Evolutionary conservation across 1,284 basidiomycete genomes (phyloP).

Genomic region (Marasmius fiardii): DNA sequence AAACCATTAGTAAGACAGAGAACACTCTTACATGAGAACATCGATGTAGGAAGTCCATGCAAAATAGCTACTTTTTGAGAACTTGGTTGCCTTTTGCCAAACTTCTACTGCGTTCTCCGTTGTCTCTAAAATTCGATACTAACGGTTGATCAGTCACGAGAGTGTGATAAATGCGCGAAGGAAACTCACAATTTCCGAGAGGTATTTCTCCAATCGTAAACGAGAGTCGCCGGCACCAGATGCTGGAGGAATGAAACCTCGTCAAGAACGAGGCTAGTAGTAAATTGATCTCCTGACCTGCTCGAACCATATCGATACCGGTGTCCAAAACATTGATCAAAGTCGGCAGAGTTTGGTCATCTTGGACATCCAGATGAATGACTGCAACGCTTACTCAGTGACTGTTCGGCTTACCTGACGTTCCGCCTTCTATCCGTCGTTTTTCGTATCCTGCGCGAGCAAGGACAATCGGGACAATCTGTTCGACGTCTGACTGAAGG

Average conservation of each 20-base stretch:
- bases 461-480: slow-evolving; percentile 63
- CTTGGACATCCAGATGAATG: slow-evolving; percentile 22
- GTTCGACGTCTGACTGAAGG: slow-evolving; percentile 57
- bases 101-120: slow-evolving; percentile 52
- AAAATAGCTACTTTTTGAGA: slow-evolving; percentile 67
- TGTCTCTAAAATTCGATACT: slow-evolving; percentile 47
- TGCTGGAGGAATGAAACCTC: slow-evolving; percentile 26
- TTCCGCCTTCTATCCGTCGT: slow-evolving; percentile 45
- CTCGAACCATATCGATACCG: slow-evolving; percentile 55
- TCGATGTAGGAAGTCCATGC: slow-evolving; percentile 71
- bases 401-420: slow-evolving; percentile 31
- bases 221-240: slow-evolving; percentile 49
- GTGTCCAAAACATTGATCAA: slow-evolving; percentile 56
- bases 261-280: slow-evolving; percentile 3
- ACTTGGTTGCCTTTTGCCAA: slow-evolving; percentile 62
- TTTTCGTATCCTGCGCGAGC: slow-evolving; percentile 67
- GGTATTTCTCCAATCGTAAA: slow-evolving; percentile 78
- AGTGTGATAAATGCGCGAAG: neutral
- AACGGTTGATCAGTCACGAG: slow-evolving; percentile 19
- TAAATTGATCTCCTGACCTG: slow-evolving; percentile 35
- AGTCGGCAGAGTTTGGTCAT: slow-evolving; percentile 45
- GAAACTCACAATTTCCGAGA: slow-evolving; percentile 65
- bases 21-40: slow-evolving; percentile 52
- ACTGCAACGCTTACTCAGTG: neutral
- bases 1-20: neutral